phyloP scores from a whole-genome alignment of 2,329 filamentous ascomycete genomes.

The Trichoderma sp. region DNA sequence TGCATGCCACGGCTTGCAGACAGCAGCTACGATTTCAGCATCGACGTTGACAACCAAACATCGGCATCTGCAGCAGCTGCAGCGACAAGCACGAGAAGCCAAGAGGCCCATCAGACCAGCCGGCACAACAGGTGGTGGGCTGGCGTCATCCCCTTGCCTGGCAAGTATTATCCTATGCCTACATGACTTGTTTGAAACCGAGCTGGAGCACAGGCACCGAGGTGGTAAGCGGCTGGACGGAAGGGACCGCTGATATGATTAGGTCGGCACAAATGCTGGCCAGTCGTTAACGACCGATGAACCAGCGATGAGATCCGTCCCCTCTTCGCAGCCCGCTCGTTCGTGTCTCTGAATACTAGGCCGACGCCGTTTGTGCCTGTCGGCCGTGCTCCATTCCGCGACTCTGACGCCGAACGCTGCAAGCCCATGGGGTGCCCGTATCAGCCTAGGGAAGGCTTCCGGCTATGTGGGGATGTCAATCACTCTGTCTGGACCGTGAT shows the following conservation, averaged over 20 bases:
- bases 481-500: slow-evolving; percentile 30
- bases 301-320: slow-evolving; percentile 26
- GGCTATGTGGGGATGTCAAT: slow-evolving; percentile 26
- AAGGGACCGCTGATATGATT: slow-evolving; percentile 27
- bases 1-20: too few relatives aligned
- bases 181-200: background rate
- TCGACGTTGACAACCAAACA: background rate
- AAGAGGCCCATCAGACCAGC: slow-evolving; percentile 3
- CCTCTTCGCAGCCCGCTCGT: slow-evolving; percentile 13
- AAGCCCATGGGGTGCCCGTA: background rate
- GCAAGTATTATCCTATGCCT: background rate
- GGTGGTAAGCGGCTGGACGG: slow-evolving; percentile 27
- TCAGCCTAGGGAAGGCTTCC: slow-evolving; percentile 13
- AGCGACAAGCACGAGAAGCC: slow-evolving; percentile 1
- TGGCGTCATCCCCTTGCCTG: slow-evolving; percentile 12
- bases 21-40: background rate
- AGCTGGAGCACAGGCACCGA: background rate
- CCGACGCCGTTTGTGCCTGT: slow-evolving; percentile 14
- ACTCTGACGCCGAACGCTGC: background rate
- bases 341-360: slow-evolving; percentile 26
- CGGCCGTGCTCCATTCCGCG: slow-evolving; percentile 9
- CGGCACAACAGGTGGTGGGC: slow-evolving; percentile 2
- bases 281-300: slow-evolving; percentile 26
- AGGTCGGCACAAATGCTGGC: slow-evolving; percentile 23
- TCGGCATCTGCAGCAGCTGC: background rate